These are phyloP conservation scores for Lactuca sativa DNA, from an alignment of 129 eudicot genomes.

Conservation along the genomic window DNA sequence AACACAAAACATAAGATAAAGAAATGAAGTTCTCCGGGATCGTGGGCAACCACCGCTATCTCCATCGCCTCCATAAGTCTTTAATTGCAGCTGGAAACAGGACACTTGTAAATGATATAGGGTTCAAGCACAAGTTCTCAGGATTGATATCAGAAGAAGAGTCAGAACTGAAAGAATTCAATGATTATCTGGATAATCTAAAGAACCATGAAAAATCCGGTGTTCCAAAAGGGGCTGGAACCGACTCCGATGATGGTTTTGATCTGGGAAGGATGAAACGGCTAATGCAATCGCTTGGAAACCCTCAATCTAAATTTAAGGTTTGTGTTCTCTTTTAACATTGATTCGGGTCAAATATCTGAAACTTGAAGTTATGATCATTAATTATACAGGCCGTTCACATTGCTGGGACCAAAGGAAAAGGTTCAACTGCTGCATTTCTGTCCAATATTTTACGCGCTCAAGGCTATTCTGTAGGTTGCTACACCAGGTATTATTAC, in stretches of 20 bases:
- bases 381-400: constrained; percentile 55
- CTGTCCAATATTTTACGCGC: constrained; percentile 81
- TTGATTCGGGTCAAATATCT: neutral
- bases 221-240: constrained; percentile 90
- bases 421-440: constrained; percentile 95
- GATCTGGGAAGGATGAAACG: constrained; percentile 91
- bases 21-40: constrained; percentile 24
- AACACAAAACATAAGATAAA: neutral
- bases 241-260: constrained; percentile 83
- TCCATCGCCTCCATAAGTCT: constrained; percentile 6
- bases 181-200: constrained; percentile 62
- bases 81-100: constrained; percentile 3
- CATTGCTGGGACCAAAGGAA: constrained; percentile 97
- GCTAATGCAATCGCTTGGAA: constrained; percentile 67
- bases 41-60: neutral
- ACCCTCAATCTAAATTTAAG: constrained; percentile 88
- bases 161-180: constrained; percentile 54
- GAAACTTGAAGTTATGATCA: neutral
- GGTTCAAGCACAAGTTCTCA: constrained; percentile 38
- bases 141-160: constrained; percentile 36
- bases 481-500: constrained; percentile 78
- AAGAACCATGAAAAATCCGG: constrained; percentile 86
- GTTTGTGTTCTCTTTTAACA: constrained; percentile 22
- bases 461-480: constrained; percentile 84
- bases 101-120: constrained; percentile 10